Evolutionary conservation across 106 monocot species (phyloP).

Genomic region (Triglochin maritima): DNA sequence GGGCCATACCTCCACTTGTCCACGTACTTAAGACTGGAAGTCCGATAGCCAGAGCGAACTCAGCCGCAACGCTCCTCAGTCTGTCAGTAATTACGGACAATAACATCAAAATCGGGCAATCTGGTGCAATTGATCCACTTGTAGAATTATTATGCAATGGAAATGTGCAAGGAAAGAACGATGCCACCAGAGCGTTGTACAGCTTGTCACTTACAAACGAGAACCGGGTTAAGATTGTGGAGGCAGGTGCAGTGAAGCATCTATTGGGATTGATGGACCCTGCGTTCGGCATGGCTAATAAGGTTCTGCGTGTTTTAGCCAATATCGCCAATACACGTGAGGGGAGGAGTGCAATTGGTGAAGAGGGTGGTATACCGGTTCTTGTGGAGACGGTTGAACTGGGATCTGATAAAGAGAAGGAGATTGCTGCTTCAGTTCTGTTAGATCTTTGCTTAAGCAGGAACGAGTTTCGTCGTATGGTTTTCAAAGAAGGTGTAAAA

Average conservation of each 20-base stretch:
- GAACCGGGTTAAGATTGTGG: not conserved
- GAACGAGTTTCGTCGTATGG: not conserved
- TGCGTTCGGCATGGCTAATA: constrained; percentile 5
- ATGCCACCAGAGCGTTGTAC: constrained; percentile 9
- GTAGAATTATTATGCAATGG: constrained; percentile 5
- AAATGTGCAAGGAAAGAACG: constrained; percentile 2
- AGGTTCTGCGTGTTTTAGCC: not conserved
- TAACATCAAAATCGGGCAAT: constrained; percentile 3
- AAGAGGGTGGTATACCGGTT: constrained; percentile 5
- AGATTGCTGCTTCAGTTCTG: constrained; percentile 11
- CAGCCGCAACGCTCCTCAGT: constrained; percentile 1
- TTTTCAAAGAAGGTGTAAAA: constrained; percentile 1
- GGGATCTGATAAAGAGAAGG: constrained; percentile 8
- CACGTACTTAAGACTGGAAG: constrained; percentile 5
- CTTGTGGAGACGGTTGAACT: constrained; percentile 12
- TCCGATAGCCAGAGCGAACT: constrained; percentile 4
- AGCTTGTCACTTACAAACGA: constrained; percentile 2
- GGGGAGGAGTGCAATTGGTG: constrained; percentile 8
- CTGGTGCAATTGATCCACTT: constrained; percentile 2
- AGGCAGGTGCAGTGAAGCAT: constrained; percentile 10
- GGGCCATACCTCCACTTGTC: not conserved
- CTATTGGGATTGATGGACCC: constrained; percentile 11
- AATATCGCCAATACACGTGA: constrained; percentile 1
- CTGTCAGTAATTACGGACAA: constrained; percentile 8
- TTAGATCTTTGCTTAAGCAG: constrained; percentile 4